Conservation (phyloP, 805 yeast genomes). For the Zygoascus tannicola region DNA sequence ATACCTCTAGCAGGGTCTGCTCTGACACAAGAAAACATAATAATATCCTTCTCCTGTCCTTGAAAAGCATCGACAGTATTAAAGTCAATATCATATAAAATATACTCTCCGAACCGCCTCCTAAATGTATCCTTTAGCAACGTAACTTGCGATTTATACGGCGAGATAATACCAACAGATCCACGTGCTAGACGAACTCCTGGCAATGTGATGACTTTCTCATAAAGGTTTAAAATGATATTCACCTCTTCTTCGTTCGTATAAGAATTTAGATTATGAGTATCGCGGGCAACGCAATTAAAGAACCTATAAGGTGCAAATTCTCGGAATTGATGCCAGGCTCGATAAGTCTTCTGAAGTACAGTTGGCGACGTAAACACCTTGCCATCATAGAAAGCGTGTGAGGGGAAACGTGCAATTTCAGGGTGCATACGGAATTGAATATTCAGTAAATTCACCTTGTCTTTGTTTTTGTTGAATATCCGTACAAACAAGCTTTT, state of each 20-base stretch:
- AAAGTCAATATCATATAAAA: conserved; percentile 65
- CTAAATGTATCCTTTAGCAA: conserved; percentile 49
- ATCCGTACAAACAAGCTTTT: conserved; percentile 91
- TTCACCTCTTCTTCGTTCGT: conserved; percentile 63
- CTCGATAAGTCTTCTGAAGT: conserved; percentile 46
- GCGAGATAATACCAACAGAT: conserved; percentile 83
- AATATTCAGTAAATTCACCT: conserved; percentile 70
- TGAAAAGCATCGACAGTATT: conserved; percentile 97
- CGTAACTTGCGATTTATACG: conserved; percentile 81
- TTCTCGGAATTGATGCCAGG: conserved; percentile 58
- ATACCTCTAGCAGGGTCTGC: conserved; percentile 56
- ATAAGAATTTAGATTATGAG: conserved; percentile 49
- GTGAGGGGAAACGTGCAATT: conserved; percentile 79
- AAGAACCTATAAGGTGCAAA: conserved; percentile 75
- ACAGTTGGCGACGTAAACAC: conserved; percentile 75
- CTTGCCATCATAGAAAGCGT: conserved; percentile 64
- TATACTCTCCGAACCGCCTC: conserved; percentile 50
- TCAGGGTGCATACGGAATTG: conserved; percentile 98
- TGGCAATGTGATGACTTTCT: conserved; percentile 31
- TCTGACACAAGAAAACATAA: conserved; percentile 91
- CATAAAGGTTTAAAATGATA: conserved; percentile 60
- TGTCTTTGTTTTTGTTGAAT: conserved; percentile 53
- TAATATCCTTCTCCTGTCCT: conserved; percentile 94
- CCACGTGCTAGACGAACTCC: conserved; percentile 22
- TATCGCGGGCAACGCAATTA: conserved; percentile 60